Evolutionary conservation across 768 basidiomycete genomes (phyloP), one percentile per base, ranked within the genome.

Genomic region (Coprinopsis marcescibilis): DNA sequence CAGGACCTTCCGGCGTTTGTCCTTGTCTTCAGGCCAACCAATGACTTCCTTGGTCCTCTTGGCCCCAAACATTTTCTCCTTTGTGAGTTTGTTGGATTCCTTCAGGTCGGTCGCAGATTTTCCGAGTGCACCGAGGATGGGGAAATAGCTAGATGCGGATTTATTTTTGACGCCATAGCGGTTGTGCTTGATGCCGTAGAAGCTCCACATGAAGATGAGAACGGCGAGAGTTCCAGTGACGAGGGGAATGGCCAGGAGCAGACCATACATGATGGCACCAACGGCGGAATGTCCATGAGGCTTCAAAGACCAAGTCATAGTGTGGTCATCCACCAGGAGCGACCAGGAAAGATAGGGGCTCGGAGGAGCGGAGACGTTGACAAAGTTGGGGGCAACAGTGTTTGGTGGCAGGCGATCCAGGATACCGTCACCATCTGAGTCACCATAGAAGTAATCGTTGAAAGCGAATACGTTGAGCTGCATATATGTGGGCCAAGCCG

Each of bases 111-210:
- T 63, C 45, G 76, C 77, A 4, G 89, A 88, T 60, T 80, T 86
- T 25, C 75, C 72, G 1, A 82, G 55, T 27, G 63, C 65, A 33
- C 85, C 85, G 33, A 94, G 73, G 58, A 95, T 93, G 19, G 92
- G 92, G 75, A 95, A 83, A 66, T 96, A 96, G 58, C 77, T 86
- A 55, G 73, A 81, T 54, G 77, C 72, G 30, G 68, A 75, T 61
- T 85, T 85, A 55, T 74, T 74, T 66, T 85, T 81, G 55, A 85
- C 80, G 66, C 93, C 93, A 67, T 83, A 95, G 63, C 83, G 83
- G 66, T 96, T 96, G 71, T 92, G 84, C 61, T 79, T 90, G 71
- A 96, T 95, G 24, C 91, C 90, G 58, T 96, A 96, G 77, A 96
- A 96, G 4, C 85, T 83, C 83, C 88, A 92, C 81, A 92, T 88